These are phyloP conservation scores for Aspergillus leporis DNA, from an alignment of 495 filamentous ascomycete genomes.

Conservation along the genomic window DNA sequence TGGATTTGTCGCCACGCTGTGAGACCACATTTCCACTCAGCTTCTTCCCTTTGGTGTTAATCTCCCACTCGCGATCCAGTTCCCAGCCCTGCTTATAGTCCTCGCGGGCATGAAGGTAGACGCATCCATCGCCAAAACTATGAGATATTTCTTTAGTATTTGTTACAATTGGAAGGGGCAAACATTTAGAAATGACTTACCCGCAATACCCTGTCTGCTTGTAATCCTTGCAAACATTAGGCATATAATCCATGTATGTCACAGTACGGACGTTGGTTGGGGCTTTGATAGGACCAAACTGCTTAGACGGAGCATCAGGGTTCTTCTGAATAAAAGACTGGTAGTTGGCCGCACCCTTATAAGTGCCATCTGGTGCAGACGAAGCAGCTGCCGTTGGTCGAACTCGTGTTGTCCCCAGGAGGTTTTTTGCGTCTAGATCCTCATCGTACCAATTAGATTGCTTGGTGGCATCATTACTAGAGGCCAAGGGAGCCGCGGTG, in stretches of 20 bases:
- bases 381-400: constrained; percentile 25
- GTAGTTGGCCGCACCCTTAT: constrained; percentile 73
- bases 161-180: constrained; percentile 32
- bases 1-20: constrained; percentile 49
- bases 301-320: constrained; percentile 69
- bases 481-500: constrained; percentile 51
- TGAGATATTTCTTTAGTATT: too few species aligned
- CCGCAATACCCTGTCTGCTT: constrained; percentile 68
- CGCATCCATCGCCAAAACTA: constrained; percentile 74
- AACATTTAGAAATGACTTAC: constrained; percentile 15
- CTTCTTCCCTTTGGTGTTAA: constrained; percentile 72
- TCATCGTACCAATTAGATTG: constrained; percentile 89
- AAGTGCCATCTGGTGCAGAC: constrained; percentile 60
- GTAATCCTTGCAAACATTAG: constrained; percentile 96
- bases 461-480: constrained; percentile 89
- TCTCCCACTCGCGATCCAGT: constrained; percentile 91
- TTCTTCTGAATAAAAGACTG: constrained; percentile 77
- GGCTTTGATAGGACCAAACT: constrained; percentile 84
- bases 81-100: constrained; percentile 96
- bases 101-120: constrained; percentile 70
- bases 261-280: constrained; percentile 88
- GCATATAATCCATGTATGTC: constrained; percentile 87
- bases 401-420: constrained; percentile 63
- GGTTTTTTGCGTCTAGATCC: constrained; percentile 55
- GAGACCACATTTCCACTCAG: constrained; percentile 62